phyloP scores from a whole-genome alignment of 1,284 basidiomycete genomes.

The Moesziomyces aphidis region DNA sequence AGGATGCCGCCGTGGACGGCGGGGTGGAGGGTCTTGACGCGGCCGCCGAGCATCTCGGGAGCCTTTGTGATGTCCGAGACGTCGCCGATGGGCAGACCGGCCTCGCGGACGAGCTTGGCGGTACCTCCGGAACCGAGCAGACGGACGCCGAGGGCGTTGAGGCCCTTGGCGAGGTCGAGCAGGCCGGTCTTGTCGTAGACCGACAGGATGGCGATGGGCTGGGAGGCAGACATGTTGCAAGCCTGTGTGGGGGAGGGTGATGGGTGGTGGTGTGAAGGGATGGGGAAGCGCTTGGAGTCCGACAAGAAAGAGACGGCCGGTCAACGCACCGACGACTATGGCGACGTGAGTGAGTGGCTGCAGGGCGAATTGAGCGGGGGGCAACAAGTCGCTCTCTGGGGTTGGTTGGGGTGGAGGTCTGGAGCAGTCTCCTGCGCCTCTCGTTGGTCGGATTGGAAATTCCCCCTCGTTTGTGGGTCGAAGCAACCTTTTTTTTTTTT shows the following conservation, averaged over 20 bases:
- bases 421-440: neutral
- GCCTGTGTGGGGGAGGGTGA: conserved; percentile 2
- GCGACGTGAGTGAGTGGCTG: no score
- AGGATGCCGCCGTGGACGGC: conserved; percentile 89
- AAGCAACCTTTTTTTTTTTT: neutral
- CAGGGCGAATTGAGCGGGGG: no score
- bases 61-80: conserved; percentile 98
- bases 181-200: conserved; percentile 97
- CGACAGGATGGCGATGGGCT: conserved; percentile 80
- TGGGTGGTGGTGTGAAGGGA: conserved; percentile 8
- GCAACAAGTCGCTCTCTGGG: neutral
- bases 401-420: neutral
- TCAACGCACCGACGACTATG: neutral
- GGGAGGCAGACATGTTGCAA: conserved; percentile 39
- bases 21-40: conserved; percentile 99
- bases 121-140: conserved; percentile 96
- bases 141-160: conserved; percentile 83
- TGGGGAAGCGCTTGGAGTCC: neutral
- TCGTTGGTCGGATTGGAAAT: neutral
- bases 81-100: conserved; percentile 91
- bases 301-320: neutral
- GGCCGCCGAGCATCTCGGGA: conserved; percentile 98
- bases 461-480: neutral
- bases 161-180: conserved; percentile 86
- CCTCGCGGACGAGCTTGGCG: conserved; percentile 95